Base-by-base conservation (phyloP, 2,329 filamentous ascomycete species). In the Ilyonectria robusta region DNA sequence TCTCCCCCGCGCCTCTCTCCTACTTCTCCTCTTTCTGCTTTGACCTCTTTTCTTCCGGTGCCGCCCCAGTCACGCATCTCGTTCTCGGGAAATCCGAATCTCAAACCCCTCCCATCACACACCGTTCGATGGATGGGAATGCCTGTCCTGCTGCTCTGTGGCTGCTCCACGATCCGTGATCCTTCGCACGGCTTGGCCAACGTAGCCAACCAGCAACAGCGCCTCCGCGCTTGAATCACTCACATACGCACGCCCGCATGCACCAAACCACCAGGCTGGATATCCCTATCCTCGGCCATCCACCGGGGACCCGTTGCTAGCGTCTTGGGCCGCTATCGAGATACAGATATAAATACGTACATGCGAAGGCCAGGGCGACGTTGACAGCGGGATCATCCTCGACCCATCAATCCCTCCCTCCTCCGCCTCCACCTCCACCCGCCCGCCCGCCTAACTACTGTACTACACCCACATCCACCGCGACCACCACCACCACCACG, bases 361-460 rank as follows among this genome's bases (percentile, higher is more conserved):
- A 40, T 40, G 37, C 37, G 17, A 40, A 40, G 37, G 37, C 11
- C 37, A 23, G 19, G 19, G 47, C 23, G 23, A 31, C 23, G 47
- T 23, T 50, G 48, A 51, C 48, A 51, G 48, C 48, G 48, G 29
- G 48, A 51, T 51, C 29, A 51, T 51, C 29, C 29, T 51, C 29
- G 29, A 19, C 48, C 48, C 29, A 51, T 33, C 29, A 31, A 48
- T 48, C 23, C 23, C 21, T 26, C 21, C 23, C 40, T 42, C 51
- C 56, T 50, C 60, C 60, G 50, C 48, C 35, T 40, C 42, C 29
- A 56, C 33, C 58, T 60, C 47, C 58, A 53, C 58, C 58, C 44
- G 23, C 23, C 31, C 44, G 3, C 31, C 17, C 19, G 19, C 9
- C 31, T 33, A 33, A 26, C 29, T 35, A 26, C 29, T 35, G 7